Percentiles rank a stretch among this genome's conserved stretches.
These are phyloP conservation scores for Podaxis sp. DNA, from an alignment of 768 basidiomycete species.

Conservation along the genomic window DNA sequence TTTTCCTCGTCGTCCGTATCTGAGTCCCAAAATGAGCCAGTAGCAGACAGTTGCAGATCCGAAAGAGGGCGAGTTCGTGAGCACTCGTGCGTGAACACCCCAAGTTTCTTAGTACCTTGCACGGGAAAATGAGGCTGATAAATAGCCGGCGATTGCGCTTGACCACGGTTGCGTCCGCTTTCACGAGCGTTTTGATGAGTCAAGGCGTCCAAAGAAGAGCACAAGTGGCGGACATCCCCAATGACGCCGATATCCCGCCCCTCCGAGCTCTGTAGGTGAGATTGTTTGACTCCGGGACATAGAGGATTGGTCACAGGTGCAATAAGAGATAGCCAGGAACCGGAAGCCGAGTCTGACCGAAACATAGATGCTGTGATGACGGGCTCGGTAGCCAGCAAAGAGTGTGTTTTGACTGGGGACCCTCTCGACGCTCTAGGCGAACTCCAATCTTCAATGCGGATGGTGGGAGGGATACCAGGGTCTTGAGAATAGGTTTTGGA, in stretches of 20 bases:
- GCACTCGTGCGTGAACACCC: neutral
- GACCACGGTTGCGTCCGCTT: neutral
- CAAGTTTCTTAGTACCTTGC: neutral
- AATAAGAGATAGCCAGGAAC: neutral
- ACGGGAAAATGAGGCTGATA: neutral
- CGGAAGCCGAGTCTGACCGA: neutral
- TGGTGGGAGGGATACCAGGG: neutral
- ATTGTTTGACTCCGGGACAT: neutral
- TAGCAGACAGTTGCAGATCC: neutral
- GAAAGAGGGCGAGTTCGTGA: neutral
- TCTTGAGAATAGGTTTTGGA: neutral
- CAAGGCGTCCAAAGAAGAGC: neutral
- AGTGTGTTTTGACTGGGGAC: neutral
- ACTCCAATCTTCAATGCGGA: conserved; percentile 12
- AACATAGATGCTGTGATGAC: neutral
- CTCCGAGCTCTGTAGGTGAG: neutral
- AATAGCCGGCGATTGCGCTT: neutral
- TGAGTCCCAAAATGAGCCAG: neutral
- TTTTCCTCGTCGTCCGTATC: neutral
- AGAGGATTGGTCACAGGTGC: neutral
- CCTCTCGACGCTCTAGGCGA: neutral
- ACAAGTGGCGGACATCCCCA: neutral
- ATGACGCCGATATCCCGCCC: neutral
- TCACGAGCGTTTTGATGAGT: neutral
- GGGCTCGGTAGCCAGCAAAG: neutral